Percentiles rank a stretch among this genome's conserved stretches.
Evolutionary conservation across 352 stramenopile species (phyloP).

Genomic region (Globisporangium megalacanthum): DNA sequence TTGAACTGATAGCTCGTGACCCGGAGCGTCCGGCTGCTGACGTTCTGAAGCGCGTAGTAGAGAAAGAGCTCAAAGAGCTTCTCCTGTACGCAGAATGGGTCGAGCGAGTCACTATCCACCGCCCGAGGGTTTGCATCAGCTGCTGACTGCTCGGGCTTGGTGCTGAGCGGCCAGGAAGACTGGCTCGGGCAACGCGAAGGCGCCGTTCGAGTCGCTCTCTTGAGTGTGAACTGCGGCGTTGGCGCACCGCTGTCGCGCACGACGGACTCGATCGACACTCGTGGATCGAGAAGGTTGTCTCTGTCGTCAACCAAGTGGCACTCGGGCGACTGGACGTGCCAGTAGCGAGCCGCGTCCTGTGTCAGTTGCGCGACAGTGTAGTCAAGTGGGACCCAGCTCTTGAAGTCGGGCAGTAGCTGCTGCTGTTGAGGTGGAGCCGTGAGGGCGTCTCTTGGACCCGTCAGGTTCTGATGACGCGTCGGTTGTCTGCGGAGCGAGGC

Average conservation of each 20-base stretch:
- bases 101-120: background rate
- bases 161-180: background rate
- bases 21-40: slow-evolving; percentile 27
- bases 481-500: slow-evolving; percentile 2
- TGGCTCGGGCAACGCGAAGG: background rate
- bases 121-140: background rate
- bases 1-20: slow-evolving; percentile 73
- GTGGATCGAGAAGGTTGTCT: slow-evolving; percentile 18
- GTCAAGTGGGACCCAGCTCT: slow-evolving; percentile 45
- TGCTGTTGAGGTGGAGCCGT: too few species aligned
- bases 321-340: slow-evolving; percentile 33
- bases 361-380: slow-evolving; percentile 40
- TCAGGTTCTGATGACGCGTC: background rate
- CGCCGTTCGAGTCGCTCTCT: background rate
- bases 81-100: slow-evolving; percentile 56
- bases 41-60: slow-evolving; percentile 50
- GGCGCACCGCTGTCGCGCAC: slow-evolving; percentile 1
- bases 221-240: slow-evolving; percentile 16
- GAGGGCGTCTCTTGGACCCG: too few species aligned
- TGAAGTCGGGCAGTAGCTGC: slow-evolving; percentile 9
- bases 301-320: slow-evolving; percentile 32
- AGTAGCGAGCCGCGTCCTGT: slow-evolving; percentile 41
- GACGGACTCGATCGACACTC: slow-evolving; percentile 17
- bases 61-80: slow-evolving; percentile 64
- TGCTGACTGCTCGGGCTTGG: background rate